A percentile compares a stretch with the other conserved stretches of the same genome.
Conservation (phyloP, 192 early-diverging fungal species). For the Linnemannia hyalina region DNA sequence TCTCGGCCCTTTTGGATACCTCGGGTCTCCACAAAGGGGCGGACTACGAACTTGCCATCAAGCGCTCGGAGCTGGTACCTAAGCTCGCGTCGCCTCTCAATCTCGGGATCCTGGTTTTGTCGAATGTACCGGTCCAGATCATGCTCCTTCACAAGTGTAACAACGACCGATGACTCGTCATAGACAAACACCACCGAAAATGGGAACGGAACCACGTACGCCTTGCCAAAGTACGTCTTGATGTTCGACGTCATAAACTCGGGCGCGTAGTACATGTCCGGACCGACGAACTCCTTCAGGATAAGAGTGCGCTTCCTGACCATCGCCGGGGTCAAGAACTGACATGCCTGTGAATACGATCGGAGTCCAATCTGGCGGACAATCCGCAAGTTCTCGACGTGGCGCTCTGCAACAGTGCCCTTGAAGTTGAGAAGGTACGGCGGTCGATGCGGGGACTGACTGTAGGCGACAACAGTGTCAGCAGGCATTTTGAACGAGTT, state of each 20-base stretch:
- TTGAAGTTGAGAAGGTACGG: slow-evolving; percentile 76
- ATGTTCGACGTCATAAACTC: slow-evolving; percentile 60
- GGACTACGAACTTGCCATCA: slow-evolving; percentile 69
- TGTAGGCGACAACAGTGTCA: slow-evolving; percentile 66
- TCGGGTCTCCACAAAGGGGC: slow-evolving; percentile 56
- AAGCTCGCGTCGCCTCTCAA: slow-evolving; percentile 61
- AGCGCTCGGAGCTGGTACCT: slow-evolving; percentile 69
- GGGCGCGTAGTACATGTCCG: slow-evolving; percentile 77
- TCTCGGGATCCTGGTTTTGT: slow-evolving; percentile 64
- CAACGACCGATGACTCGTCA: slow-evolving; percentile 69
- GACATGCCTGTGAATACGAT: slow-evolving; percentile 58
- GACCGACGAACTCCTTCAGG: slow-evolving; percentile 64
- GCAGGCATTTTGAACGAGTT: slow-evolving; percentile 70
- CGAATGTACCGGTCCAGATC: slow-evolving; percentile 66
- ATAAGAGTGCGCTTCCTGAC: slow-evolving; percentile 54
- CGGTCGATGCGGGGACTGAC: slow-evolving; percentile 64
- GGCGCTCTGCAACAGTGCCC: slow-evolving; percentile 74
- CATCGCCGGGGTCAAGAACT: slow-evolving; percentile 55
- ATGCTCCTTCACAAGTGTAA: slow-evolving; percentile 63
- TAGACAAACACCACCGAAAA: slow-evolving; percentile 76
- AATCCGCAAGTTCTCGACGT: slow-evolving; percentile 74
- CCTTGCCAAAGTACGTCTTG: slow-evolving; percentile 72
- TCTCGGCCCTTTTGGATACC: slow-evolving; percentile 34
- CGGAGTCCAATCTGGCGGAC: slow-evolving; percentile 67
- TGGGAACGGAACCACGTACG: slow-evolving; percentile 74